Conservation (phyloP, 2,329 filamentous ascomycete genomes). For the Diaporthe vexans region DNA sequence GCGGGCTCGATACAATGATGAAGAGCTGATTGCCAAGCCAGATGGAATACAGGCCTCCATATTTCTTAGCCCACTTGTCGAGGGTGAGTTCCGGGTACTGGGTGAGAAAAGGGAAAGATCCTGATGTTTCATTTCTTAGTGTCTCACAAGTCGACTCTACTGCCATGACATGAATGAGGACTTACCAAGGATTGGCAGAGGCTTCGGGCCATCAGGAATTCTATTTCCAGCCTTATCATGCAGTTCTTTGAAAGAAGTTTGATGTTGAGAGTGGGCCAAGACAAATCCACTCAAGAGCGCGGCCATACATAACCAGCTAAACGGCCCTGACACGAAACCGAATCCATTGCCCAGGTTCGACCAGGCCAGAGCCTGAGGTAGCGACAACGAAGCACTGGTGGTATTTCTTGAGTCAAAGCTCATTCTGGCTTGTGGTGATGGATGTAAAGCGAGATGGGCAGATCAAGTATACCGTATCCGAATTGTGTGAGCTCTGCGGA, state of each 20-base stretch:
- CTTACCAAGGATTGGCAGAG: conserved; percentile 10
- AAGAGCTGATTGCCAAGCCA: conserved; percentile 29
- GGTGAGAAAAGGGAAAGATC: conserved; percentile 7
- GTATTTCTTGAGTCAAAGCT: neutral
- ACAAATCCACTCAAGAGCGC: neutral
- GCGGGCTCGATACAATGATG: conserved; percentile 9
- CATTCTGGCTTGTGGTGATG: neutral
- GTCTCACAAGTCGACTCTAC: neutral
- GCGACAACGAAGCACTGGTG: neutral
- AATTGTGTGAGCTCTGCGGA: neutral
- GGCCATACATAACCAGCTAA: neutral
- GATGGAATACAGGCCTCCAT: conserved; percentile 2
- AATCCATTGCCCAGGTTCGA: neutral
- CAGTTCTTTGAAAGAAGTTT: neutral
- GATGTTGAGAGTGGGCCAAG: conserved; percentile 13
- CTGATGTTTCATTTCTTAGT: neutral
- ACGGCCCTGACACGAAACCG: neutral
- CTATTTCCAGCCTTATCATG: neutral
- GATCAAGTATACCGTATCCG: neutral
- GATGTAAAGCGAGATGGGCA: neutral
- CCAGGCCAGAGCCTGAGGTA: neutral
- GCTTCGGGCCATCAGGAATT: conserved; percentile 1
- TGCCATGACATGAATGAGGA: neutral
- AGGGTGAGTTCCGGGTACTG: conserved; percentile 13
- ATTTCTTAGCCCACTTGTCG: conserved; percentile 23